Evolutionary conservation across 2,329 filamentous ascomycete species (phyloP), one percentile per base, ranked within the genome.

Genomic region (Ceratocystis destructans): DNA sequence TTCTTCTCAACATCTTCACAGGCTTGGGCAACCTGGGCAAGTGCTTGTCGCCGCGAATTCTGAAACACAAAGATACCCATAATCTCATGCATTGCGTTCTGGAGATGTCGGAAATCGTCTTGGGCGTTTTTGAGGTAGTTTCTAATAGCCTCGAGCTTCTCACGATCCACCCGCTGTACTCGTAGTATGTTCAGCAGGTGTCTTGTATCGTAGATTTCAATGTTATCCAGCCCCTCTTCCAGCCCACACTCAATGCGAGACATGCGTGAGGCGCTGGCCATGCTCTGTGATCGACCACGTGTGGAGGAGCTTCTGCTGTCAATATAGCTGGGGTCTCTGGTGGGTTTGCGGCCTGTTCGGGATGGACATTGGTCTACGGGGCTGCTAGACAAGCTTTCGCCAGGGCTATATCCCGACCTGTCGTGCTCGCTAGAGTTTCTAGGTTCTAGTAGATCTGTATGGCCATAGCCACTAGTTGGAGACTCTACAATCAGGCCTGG

Each of bases 51-150:
- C 28, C 92, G 83, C 1, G 92, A 96, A 20, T 87, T 86, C 74
- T 97, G 93, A 73, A 96, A 99, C 22, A 99, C 80, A 72, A 97
- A 89, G 67, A 88, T 80, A 0, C 84, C 80, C 90, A 96, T 92
- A 70, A 96, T 88, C 57, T 90, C 85, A 66, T 89, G 87, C 81
- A 96, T 93, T 73, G 86, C 80, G 66, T 87, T 81, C 68, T 87
- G 81, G 22, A 99, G 78, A 69, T 90, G 88, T 65, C 81, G 80
- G 33, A 97, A 77, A 71, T 96, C 90, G 28, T 68, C 67, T 2
- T 41, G 53, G 7, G 66, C 66, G 64, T 94, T 81, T 53, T 85
- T 79, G n/a, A 96, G 79, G 73, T 96, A 99, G 69, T 83, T 88
- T 71, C 88, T 85, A 25, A 96, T 82, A 0, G 87, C 87, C 69